phyloP scores from a whole-genome alignment of 2,329 filamentous ascomycete genomes.

The Alternaria alternata region DNA sequence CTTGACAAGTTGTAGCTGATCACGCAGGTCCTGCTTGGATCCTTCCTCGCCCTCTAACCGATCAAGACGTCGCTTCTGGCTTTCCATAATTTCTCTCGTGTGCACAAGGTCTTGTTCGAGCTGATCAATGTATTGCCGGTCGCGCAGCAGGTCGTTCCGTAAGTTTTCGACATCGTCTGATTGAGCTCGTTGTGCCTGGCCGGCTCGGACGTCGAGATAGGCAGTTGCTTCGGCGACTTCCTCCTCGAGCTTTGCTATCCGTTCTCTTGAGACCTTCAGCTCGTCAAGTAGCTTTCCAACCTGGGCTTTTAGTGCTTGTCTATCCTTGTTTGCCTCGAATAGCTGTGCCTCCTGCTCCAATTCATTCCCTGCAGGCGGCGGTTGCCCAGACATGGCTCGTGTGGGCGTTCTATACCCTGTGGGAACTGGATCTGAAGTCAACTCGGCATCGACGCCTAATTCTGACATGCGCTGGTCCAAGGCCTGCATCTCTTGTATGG shows the following conservation, averaged over 20 bases:
- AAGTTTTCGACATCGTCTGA: constrained; percentile 56
- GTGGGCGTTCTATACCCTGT: constrained; percentile 46
- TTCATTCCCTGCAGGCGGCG: constrained; percentile 46
- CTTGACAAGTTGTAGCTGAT: constrained; percentile 59
- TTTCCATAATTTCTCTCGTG: constrained; percentile 55
- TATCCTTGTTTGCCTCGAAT: constrained; percentile 58
- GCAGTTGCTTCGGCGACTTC: constrained; percentile 57
- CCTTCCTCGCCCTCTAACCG: constrained; percentile 53
- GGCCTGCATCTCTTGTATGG: constrained; percentile 52
- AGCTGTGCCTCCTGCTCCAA: constrained; percentile 61
- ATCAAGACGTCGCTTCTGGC: constrained; percentile 57
- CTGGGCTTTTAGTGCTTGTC: constrained; percentile 53
- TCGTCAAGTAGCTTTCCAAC: constrained; percentile 53
- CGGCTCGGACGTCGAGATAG: constrained; percentile 54
- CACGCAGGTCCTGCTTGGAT: constrained; percentile 58
- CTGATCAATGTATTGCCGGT: constrained; percentile 60
- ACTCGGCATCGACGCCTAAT: constrained; percentile 46
- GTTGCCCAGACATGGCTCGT: constrained; percentile 39
- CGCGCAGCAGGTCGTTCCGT: constrained; percentile 54
- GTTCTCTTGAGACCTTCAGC: constrained; percentile 51
- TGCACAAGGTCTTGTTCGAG: constrained; percentile 57
- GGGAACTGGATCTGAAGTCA: constrained; percentile 44
- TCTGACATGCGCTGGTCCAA: constrained; percentile 48
- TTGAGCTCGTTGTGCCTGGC: constrained; percentile 46
- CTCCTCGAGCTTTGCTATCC: constrained; percentile 57